Evolutionary conservation across 257 asterid species (phyloP).

Genomic region (Henckelia pumila): DNA sequence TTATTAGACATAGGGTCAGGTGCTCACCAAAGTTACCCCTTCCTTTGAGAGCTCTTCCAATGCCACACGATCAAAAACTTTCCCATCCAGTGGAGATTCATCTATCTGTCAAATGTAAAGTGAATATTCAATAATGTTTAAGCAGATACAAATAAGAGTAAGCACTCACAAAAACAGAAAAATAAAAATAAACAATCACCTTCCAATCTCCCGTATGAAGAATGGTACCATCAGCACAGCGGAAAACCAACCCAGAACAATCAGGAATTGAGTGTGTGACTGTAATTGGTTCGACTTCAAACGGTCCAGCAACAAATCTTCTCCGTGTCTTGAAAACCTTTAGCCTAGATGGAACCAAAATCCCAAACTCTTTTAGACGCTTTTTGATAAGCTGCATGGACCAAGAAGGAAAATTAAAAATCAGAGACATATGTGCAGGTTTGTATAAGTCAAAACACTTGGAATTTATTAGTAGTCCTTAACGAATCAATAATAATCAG

Average conservation of each 20-base stretch:
- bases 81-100: constrained; percentile 94
- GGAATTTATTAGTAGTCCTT: constrained; percentile 14
- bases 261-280: constrained; percentile 99
- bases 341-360: constrained; percentile 90
- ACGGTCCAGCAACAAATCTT: constrained; percentile 93
- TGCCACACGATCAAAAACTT: constrained; percentile 81
- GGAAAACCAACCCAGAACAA: constrained; percentile 96
- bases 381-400: constrained; percentile 81
- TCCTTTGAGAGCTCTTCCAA: constrained; percentile 97
- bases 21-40: constrained; percentile 97
- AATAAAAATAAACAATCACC: constrained; percentile 43
- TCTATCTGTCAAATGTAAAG: constrained; percentile 65
- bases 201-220: constrained; percentile 99
- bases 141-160: constrained; percentile 10
- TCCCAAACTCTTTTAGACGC: constrained; percentile 92
- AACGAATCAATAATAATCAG: constrained; percentile 4
- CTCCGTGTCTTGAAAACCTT: constrained; percentile 73
- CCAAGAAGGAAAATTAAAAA: constrained; percentile 21
- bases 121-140: constrained; percentile 14
- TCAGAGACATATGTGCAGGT: constrained; percentile 5
- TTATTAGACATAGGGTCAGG: constrained; percentile 9
- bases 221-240: constrained; percentile 96
- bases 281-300: constrained; percentile 87
- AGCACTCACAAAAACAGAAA: constrained; percentile 4
- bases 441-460: constrained; percentile 15